Evolutionary conservation across 768 basidiomycete species (phyloP).

Genomic region (Paxillus ammoniavirescens): DNA sequence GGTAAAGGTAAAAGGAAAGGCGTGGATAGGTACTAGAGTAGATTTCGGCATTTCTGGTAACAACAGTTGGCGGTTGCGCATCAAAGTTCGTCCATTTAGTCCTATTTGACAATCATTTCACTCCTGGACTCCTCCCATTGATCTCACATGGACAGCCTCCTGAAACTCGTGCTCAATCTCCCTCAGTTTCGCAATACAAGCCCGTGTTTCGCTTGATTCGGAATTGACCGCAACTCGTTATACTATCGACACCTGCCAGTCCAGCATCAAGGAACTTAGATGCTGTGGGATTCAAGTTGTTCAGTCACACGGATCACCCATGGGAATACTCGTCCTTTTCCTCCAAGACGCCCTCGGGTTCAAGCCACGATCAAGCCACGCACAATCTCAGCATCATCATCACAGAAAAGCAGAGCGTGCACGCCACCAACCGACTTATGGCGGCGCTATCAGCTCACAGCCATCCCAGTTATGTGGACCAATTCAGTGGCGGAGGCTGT

Average conservation of each 20-base stretch:
- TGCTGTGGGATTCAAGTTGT: too few relatives aligned
- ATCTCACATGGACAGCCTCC: slow-evolving; percentile 1
- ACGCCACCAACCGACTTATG: not conserved
- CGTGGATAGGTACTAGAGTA: not conserved
- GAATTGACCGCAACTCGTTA: not conserved
- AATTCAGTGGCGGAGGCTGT: too few relatives aligned
- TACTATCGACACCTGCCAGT: too few relatives aligned
- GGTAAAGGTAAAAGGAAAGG: not conserved
- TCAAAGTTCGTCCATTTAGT: slow-evolving; percentile 17
- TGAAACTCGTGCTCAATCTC: not conserved
- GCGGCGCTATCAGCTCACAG: not conserved
- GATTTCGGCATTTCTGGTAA: slow-evolving; percentile 21
- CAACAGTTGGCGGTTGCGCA: slow-evolving; percentile 10
- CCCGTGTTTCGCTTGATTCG: not conserved
- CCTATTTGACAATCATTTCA: slow-evolving; percentile 11
- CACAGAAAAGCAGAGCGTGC: not conserved
- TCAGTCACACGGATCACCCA: not conserved
- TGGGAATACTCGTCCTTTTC: not conserved
- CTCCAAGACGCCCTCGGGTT: not conserved
- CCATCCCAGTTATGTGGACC: too few relatives aligned
- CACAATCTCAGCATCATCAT: not conserved
- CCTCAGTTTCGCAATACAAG: not conserved
- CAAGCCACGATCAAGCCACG: not conserved
- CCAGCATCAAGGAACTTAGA: too few relatives aligned
- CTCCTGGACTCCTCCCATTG: not conserved